phyloP scores from a whole-genome alignment of 1,284 basidiomycete genomes.

The Tylopilus sp. region DNA sequence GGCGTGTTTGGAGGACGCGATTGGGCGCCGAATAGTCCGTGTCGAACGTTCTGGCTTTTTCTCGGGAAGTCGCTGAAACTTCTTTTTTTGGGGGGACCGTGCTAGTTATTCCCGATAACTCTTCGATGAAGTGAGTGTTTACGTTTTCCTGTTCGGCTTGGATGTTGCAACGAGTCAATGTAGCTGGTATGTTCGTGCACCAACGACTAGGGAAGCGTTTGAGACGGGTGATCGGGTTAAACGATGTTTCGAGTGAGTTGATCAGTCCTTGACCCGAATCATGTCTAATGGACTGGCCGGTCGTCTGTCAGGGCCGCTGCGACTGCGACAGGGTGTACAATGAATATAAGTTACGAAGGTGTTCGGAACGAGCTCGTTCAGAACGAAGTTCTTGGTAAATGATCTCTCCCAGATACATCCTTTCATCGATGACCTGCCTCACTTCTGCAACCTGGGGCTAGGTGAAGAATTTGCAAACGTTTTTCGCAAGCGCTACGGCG shows the following conservation, averaged over 20 bases:
- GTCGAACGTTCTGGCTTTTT: background rate
- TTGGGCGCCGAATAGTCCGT: constrained; percentile 56
- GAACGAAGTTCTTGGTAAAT: constrained; percentile 53
- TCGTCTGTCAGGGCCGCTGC: constrained; percentile 11
- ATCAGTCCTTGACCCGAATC: background rate
- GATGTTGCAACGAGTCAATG: background rate
- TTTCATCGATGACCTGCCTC: background rate
- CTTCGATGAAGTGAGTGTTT: constrained; percentile 52
- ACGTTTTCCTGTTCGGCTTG: background rate
- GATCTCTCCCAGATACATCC: background rate
- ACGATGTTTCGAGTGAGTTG: constrained; percentile 67
- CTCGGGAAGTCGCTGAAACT: background rate
- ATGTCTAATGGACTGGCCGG: background rate
- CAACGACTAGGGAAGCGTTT: constrained; percentile 56
- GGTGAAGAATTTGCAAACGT: constrained; percentile 56
- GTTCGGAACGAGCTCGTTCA: constrained; percentile 60
- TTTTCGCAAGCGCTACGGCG: constrained; percentile 49
- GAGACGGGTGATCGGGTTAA: constrained; percentile 56
- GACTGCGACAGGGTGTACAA: constrained; percentile 62
- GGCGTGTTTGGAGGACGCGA: constrained; percentile 61
- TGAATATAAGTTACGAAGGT: constrained; percentile 43
- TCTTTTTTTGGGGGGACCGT: background rate
- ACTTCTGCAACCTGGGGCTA: constrained; percentile 19
- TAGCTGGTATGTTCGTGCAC: constrained; percentile 67
- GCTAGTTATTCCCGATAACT: constrained; percentile 74